Percentiles rank a stretch among this genome's conserved stretches.
These are phyloP conservation scores for Boletus rex-veris DNA, from an alignment of 768 basidiomycete genomes.

Conservation along the genomic window DNA sequence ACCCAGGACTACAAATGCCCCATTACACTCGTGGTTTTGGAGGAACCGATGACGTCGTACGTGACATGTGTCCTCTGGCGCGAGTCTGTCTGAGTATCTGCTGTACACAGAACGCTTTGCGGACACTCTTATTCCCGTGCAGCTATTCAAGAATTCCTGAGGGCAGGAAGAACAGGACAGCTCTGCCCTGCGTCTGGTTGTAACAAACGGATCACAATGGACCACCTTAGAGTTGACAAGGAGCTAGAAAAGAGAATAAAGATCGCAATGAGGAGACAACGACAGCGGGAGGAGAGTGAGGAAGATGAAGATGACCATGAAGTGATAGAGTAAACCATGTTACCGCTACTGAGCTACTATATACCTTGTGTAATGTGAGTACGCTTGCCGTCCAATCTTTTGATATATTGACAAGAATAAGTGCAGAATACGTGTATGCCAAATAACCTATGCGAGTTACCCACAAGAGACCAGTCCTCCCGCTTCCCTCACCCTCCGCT, in stretches of 20 bases:
- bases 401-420: not conserved
- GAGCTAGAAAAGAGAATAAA: conserved; percentile 62
- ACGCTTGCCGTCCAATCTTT: not conserved
- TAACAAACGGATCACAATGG: conserved; percentile 50
- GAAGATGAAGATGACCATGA: conserved; percentile 39
- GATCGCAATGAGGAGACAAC: conserved; percentile 51
- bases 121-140: conserved; percentile 77
- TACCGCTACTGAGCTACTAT: not conserved
- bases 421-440: not conserved
- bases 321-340: conserved; percentile 49
- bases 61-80: conserved; percentile 22
- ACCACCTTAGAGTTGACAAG: conserved; percentile 51
- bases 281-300: conserved; percentile 36
- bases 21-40: conserved; percentile 61
- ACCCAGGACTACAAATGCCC: conserved; percentile 86
- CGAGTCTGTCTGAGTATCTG: conserved; percentile 1
- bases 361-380: conserved; percentile 12
- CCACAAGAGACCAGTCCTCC: conserved; percentile 46
- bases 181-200: conserved; percentile 76
- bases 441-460: not conserved
- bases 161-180: conserved; percentile 30
- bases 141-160: conserved; percentile 67
- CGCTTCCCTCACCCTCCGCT: conserved; percentile 59
- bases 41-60: conserved; percentile 81
- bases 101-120: conserved; percentile 52